phyloP scores from a whole-genome alignment of 2,329 filamentous ascomycete species.

The Trichoderma hamatum region DNA sequence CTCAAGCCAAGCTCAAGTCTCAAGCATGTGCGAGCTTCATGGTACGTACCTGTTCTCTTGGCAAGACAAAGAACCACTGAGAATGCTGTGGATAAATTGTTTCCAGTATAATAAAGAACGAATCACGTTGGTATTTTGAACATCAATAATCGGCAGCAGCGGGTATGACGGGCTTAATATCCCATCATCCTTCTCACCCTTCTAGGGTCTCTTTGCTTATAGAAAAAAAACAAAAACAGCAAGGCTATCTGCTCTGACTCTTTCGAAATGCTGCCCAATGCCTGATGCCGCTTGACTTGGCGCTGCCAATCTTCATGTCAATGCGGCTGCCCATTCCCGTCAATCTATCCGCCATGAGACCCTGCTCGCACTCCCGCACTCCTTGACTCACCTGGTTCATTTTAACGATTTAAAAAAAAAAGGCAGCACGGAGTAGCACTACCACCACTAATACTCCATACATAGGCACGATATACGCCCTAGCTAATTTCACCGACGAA shows the following conservation, averaged over 20 bases:
- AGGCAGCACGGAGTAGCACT: no score
- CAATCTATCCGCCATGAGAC: not conserved
- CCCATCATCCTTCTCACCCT: not conserved
- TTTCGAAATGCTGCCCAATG: not conserved
- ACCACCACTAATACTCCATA: not conserved
- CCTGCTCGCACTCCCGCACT: not conserved
- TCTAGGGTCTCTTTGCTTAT: not conserved
- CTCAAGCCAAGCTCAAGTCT: not conserved
- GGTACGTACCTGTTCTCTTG: not conserved
- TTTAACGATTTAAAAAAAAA: not conserved
- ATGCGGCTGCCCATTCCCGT: not conserved
- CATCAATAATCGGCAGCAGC: not conserved
- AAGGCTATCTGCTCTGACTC: not conserved
- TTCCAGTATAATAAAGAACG: not conserved
- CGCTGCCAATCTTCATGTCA: not conserved
- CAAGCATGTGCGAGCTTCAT: not conserved
- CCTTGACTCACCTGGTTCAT: conserved; percentile 12
- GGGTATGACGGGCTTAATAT: not conserved
- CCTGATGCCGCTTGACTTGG: not conserved
- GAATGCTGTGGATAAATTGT: not conserved
- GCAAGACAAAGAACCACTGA: not conserved
- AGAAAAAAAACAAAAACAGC: not conserved
- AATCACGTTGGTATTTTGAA: not conserved
- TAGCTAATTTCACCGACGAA: conserved; percentile 14
- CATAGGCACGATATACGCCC: not conserved